phyloP scores from a whole-genome alignment of 176 grass and related monocot genomes.

The Rhipidocladum racemiflorum region DNA sequence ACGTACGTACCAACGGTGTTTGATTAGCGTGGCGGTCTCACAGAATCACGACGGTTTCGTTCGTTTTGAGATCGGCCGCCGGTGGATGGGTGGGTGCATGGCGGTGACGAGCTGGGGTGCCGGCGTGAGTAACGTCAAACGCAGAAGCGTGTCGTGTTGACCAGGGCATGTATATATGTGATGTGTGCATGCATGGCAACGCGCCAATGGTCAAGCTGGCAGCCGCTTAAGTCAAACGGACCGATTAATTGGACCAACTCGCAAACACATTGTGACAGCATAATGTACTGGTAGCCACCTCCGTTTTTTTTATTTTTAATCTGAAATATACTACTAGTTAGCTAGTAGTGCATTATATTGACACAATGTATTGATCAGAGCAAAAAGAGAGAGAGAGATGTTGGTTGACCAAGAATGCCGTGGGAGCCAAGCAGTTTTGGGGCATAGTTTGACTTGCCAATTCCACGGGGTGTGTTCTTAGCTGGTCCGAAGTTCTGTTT shows the following conservation, averaged over 20 bases:
- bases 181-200: neutral
- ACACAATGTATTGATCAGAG: neutral
- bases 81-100: neutral
- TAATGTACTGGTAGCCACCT: neutral
- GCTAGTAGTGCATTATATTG: too few relatives aligned
- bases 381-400: neutral
- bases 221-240: slow-evolving; percentile 19
- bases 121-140: neutral
- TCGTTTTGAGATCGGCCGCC: neutral
- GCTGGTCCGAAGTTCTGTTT: neutral
- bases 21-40: neutral
- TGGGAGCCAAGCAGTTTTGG: neutral
- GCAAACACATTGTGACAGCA: neutral
- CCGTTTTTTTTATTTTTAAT: neutral
- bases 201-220: neutral
- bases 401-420: neutral
- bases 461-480: neutral
- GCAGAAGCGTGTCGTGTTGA: slow-evolving; percentile 27
- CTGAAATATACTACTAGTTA: neutral
- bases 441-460: neutral
- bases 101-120: neutral
- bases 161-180: neutral
- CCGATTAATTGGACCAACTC: slow-evolving; percentile 24
- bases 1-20: neutral
- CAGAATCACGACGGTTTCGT: neutral